Evolutionary conservation across 202 grass and related monocot genomes (phyloP).

Genomic region (Panicum virgatum): DNA sequence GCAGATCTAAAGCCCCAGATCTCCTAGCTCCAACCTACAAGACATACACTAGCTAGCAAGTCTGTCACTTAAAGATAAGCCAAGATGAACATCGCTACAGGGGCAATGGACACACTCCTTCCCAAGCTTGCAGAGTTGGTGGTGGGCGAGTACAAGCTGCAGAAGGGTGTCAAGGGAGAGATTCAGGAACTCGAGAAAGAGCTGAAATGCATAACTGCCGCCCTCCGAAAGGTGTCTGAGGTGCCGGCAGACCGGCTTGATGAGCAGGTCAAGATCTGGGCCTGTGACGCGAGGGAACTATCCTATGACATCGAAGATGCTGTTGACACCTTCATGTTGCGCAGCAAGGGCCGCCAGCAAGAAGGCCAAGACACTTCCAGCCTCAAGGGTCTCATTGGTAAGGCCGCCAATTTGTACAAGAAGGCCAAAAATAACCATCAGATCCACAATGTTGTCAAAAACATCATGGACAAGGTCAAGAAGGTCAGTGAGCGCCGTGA

Average conservation of each 20-base stretch:
- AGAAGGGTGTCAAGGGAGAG: neutral
- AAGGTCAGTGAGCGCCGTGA: neutral
- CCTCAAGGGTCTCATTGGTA: neutral
- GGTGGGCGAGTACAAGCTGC: neutral
- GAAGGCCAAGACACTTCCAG: no score
- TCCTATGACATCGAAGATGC: conserved; percentile 3
- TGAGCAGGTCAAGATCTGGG: neutral
- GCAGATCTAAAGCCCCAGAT: no score
- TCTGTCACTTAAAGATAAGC: neutral
- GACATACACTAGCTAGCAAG: neutral
- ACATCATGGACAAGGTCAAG: neutral
- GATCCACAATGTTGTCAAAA: neutral
- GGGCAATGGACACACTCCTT: neutral
- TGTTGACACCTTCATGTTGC: neutral
- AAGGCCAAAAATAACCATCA: neutral
- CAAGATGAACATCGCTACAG: neutral
- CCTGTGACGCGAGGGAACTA: neutral
- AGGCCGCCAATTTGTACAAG: neutral
- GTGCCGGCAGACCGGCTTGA: neutral
- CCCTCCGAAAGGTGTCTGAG: neutral
- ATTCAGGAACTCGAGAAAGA: neutral
- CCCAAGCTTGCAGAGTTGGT: neutral
- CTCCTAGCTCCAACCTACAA: no score
- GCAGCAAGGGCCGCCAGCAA: no score
- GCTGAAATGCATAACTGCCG: neutral